A percentile compares a stretch with the other conserved stretches of the same genome.
Conservation (phyloP, 116 monocot species). For the Trichopus zeylanicus region DNA sequence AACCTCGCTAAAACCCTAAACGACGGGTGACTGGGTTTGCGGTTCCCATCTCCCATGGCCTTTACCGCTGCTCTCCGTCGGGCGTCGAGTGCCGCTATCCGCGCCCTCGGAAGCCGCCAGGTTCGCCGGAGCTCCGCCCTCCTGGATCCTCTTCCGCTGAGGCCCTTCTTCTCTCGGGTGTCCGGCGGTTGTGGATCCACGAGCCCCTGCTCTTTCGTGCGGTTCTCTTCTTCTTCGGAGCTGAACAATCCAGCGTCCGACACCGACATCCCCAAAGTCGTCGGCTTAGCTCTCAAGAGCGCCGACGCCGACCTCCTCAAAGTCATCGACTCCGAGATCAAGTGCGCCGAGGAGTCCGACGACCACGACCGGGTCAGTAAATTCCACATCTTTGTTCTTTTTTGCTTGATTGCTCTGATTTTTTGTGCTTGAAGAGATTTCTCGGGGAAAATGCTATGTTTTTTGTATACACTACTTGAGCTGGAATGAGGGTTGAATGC, state of each 20-base stretch:
- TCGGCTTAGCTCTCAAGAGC: slow-evolving; percentile 80
- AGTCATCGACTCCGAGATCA: slow-evolving; percentile 74
- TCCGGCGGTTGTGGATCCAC: neutral
- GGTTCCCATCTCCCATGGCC: too few relatives aligned
- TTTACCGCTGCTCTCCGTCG: slow-evolving; percentile 28
- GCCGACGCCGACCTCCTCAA: slow-evolving; percentile 51
- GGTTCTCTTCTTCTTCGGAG: slow-evolving; percentile 23
- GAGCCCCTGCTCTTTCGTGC: neutral
- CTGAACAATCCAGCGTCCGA: slow-evolving; percentile 22
- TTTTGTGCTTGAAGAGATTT: too few relatives aligned
- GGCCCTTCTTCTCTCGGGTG: neutral
- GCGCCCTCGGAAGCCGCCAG: neutral
- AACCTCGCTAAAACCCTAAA: neutral
- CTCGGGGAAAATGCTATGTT: too few relatives aligned
- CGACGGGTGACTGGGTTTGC: neutral
- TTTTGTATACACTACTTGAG: too few relatives aligned
- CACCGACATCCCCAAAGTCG: slow-evolving; percentile 39
- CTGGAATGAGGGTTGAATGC: too few relatives aligned
- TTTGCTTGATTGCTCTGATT: neutral
- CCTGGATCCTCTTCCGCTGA: slow-evolving; percentile 1
- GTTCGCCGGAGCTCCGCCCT: neutral
- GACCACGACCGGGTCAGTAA: slow-evolving; percentile 48
- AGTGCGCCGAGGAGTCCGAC: slow-evolving; percentile 80
- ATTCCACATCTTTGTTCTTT: neutral
- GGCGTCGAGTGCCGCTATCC: slow-evolving; percentile 5